These are phyloP conservation scores for Fraxinus greggii DNA, from an alignment of 305 asterid genomes.

Conservation along the genomic window DNA sequence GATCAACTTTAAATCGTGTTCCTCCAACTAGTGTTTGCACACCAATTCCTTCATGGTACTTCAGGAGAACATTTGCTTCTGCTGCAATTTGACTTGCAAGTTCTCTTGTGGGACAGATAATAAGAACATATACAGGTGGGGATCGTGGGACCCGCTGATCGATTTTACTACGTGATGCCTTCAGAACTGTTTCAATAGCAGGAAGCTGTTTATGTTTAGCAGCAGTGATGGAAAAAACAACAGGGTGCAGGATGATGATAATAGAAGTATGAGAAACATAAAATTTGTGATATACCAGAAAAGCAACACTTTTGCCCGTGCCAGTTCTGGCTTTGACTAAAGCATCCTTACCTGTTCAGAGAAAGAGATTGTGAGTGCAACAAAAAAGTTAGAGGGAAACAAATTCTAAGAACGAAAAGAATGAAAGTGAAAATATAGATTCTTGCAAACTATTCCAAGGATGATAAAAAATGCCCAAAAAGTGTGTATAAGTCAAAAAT, in stretches of 20 bases:
- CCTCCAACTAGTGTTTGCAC: slow-evolving; percentile 89
- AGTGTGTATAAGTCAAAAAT: neutral
- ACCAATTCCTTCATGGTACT: slow-evolving; percentile 80
- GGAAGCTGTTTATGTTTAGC: slow-evolving; percentile 92
- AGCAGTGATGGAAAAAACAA: slow-evolving; percentile 31
- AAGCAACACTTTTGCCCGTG: slow-evolving; percentile 86
- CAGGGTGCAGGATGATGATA: slow-evolving; percentile 10
- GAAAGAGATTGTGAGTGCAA: slow-evolving; percentile 8
- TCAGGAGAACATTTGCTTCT: slow-evolving; percentile 82
- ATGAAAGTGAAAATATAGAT: slow-evolving; percentile 10
- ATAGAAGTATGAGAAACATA: neutral
- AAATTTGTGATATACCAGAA: slow-evolving; percentile 59
- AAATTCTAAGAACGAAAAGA: neutral
- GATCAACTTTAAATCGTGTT: slow-evolving; percentile 82
- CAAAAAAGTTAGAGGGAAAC: slow-evolving; percentile 18
- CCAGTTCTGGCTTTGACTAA: slow-evolving; percentile 92
- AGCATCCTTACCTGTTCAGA: slow-evolving; percentile 71
- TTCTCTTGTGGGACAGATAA: slow-evolving; percentile 89
- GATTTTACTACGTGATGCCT: slow-evolving; percentile 40
- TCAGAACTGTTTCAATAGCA: slow-evolving; percentile 98
- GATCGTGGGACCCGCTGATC: slow-evolving; percentile 55
- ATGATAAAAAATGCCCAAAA: slow-evolving; percentile 6
- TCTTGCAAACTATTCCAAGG: neutral
- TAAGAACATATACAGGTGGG: slow-evolving; percentile 42
- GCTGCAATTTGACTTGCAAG: slow-evolving; percentile 95